Percentiles rank a stretch among this genome's conserved stretches.
Evolutionary conservation across 2,329 filamentous ascomycete species (phyloP).

Genomic region (Aspergillus novoparasiticus): DNA sequence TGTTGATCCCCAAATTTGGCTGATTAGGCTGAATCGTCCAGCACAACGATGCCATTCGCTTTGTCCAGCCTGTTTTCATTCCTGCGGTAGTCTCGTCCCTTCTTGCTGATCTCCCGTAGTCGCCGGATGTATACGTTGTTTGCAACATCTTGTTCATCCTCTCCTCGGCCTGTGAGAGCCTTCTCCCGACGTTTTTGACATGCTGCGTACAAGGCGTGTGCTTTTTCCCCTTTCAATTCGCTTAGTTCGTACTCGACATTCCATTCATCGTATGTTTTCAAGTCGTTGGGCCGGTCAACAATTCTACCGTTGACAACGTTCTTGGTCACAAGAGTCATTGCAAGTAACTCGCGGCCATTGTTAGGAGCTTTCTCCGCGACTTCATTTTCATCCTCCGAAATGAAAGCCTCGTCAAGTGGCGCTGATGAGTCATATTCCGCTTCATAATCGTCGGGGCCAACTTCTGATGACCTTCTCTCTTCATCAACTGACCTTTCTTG

Average conservation of each 20-base stretch:
- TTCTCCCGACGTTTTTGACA: conserved; percentile 60
- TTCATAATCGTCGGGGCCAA: not conserved
- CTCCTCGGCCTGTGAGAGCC: conserved; percentile 39
- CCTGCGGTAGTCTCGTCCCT: conserved; percentile 63
- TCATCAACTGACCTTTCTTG: not conserved
- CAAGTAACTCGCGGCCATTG: conserved; percentile 53
- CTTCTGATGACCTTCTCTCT: not conserved
- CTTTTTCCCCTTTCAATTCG: conserved; percentile 56
- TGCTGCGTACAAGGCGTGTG: conserved; percentile 57
- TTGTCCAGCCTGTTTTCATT: conserved; percentile 57
- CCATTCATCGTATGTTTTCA: conserved; percentile 61
- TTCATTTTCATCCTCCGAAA: conserved; percentile 6
- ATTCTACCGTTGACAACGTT: conserved; percentile 71
- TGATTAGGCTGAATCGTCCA: conserved; percentile 17
- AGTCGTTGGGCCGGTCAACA: conserved; percentile 61
- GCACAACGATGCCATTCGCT: conserved; percentile 40
- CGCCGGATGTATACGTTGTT: conserved; percentile 48
- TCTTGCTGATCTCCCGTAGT: conserved; percentile 48
- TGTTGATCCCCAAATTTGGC: not conserved
- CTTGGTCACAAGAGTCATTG: conserved; percentile 70
- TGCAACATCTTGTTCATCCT: conserved; percentile 47
- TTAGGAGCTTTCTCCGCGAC: not conserved
- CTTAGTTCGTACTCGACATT: conserved; percentile 74
- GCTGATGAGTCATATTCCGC: conserved; percentile 9
- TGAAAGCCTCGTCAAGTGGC: conserved; percentile 5